A percentile compares a stretch with the other conserved stretches of the same genome.
Evolutionary conservation across 2,329 filamentous ascomycete genomes (phyloP).

Genomic region (Cordyceps farinosa): DNA sequence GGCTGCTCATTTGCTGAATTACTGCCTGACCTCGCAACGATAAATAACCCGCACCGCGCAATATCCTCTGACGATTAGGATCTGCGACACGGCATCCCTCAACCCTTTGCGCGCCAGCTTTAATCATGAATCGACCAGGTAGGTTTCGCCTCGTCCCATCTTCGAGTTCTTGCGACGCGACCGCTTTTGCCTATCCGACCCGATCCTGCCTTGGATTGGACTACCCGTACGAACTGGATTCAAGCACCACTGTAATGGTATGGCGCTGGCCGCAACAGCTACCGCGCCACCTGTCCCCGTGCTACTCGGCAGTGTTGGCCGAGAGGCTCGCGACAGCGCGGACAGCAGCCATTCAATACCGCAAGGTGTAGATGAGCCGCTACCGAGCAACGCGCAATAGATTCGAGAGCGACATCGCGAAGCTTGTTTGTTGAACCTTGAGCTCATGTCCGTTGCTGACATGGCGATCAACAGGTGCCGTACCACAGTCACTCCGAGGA

Average conservation of each 20-base stretch:
- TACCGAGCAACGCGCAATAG: not conserved
- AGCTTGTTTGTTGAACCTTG: too few relatives aligned
- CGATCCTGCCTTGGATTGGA: not conserved
- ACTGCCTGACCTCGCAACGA: not conserved
- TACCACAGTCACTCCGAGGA: constrained; percentile 60
- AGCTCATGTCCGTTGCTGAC: constrained; percentile 4
- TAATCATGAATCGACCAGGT: constrained; percentile 58
- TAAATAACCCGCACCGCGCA: not conserved
- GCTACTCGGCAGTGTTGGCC: not conserved
- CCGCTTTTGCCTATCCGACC: not conserved
- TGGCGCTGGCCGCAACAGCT: not conserved
- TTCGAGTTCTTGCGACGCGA: constrained; percentile 2
- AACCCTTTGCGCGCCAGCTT: not conserved
- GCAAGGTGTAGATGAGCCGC: not conserved
- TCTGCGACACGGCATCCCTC: not conserved
- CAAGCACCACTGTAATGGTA: not conserved
- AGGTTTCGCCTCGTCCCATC: constrained; percentile 33
- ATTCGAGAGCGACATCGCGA: not conserved
- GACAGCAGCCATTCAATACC: not conserved
- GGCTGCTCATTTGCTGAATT: not conserved
- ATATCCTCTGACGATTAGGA: not conserved
- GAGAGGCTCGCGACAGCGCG: not conserved
- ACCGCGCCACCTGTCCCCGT: not conserved
- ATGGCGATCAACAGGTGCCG: constrained; percentile 44
- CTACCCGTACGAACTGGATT: not conserved